Evolutionary conservation across 1,284 basidiomycete genomes (phyloP).

Genomic region (Volvariella surrecta): DNA sequence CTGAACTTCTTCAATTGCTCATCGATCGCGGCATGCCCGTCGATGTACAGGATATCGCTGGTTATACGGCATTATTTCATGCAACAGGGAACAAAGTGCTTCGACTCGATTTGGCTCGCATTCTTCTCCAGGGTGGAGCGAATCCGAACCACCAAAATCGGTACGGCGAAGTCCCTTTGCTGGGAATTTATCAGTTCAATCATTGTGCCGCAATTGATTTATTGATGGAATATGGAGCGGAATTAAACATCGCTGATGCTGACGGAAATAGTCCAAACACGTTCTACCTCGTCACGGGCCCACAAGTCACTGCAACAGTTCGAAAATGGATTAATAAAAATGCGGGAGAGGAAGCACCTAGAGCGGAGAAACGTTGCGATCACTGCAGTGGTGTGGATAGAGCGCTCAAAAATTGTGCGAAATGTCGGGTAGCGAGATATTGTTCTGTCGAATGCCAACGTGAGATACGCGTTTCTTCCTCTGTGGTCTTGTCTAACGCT

Average conservation of each 20-base stretch:
- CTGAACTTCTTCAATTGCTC: constrained; percentile 31
- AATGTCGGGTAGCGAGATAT: constrained; percentile 36
- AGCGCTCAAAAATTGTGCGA: constrained; percentile 32
- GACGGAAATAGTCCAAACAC: constrained; percentile 28
- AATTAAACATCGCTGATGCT: constrained; percentile 36
- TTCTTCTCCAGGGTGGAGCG: constrained; percentile 31
- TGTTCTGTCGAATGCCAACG: constrained; percentile 48
- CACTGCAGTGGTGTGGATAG: constrained; percentile 20
- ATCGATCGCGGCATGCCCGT: constrained; percentile 31
- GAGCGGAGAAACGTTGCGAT: constrained; percentile 34
- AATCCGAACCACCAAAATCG: constrained; percentile 35
- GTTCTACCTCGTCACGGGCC: constrained; percentile 28
- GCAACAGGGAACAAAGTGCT: constrained; percentile 11
- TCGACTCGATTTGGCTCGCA: constrained; percentile 18
- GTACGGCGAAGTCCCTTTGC: constrained; percentile 37
- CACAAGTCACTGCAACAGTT: constrained; percentile 37
- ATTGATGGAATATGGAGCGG: constrained; percentile 40
- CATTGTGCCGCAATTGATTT: constrained; percentile 29
- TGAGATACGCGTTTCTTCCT: constrained; percentile 17
- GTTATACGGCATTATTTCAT: constrained; percentile 42
- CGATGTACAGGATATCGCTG: constrained; percentile 37
- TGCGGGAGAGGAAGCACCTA: constrained; percentile 29
- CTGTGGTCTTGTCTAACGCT: too few relatives aligned
- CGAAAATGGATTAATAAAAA: constrained; percentile 40
- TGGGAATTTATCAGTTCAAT: constrained; percentile 27